Evolutionary conservation across 2,329 filamentous ascomycete species (phyloP), one percentile per base, ranked within the genome.

Genomic region (Colletotrichum sp.): DNA sequence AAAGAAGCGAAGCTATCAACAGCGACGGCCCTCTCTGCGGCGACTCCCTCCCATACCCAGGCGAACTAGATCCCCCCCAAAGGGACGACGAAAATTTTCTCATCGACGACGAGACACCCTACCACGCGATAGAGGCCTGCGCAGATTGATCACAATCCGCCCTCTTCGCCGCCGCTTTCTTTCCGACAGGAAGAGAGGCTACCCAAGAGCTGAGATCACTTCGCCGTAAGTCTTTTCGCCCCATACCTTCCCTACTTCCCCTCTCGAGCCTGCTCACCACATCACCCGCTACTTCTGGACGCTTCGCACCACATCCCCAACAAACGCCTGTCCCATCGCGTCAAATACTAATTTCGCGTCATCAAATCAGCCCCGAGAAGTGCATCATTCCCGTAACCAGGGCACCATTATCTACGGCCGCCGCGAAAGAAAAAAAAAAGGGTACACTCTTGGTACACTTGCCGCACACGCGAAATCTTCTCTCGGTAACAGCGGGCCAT

Each of bases 401-500:
- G 73, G 74, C 69, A 71, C 73, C 65, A 77, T 69, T 77, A 72
- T 72, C 75, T 75, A 60, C 67, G 71, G 71, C 63, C 48, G 48
- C 70, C 36, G 75, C 71, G 60, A 70, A 75, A 66, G 26, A 68
- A 39, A 39, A 43, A 39, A 43, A 48, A 48, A n/a, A 48, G 39
- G 16, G 65, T 57, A 39, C 52, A 71, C 18, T 24, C 65, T 26
- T 36, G 66, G 39, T 71, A 69, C 59, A 70, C 28, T 70, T 71
- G 24, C 72, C 66, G 73, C 71, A 60, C 65, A 65, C 64, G 67
- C 73, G 71, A 72, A 78, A 48, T 70, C 71, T 67, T 67, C 70
- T 75, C 76, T 78, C 79, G 78, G 77, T 78, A 81, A 82, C 80
- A 81, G 81, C 83, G 84, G 85, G 85, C 86, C 85, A 84, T 84